These are phyloP conservation scores for Yamadazyma ubonensis DNA, from an alignment of 805 yeast genomes.

Conservation along the genomic window DNA sequence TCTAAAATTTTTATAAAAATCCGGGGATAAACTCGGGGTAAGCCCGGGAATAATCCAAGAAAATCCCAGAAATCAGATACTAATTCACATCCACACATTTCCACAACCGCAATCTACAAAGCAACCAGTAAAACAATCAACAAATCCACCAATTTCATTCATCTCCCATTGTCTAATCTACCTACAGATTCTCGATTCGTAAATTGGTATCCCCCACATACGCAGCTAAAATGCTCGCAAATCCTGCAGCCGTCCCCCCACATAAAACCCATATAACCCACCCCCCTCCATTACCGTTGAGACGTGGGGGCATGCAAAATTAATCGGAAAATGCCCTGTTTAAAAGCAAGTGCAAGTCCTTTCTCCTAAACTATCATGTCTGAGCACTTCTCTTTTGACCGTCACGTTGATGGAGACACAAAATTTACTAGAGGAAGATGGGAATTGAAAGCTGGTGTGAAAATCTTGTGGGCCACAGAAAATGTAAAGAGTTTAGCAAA, in stretches of 20 bases:
- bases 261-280: neutral
- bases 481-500: conserved; percentile 22
- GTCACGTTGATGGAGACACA: conserved; percentile 26
- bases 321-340: neutral
- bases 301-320: neutral
- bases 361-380: neutral
- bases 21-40: too few relatives aligned
- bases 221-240: neutral
- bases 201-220: neutral
- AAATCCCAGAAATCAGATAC: too few relatives aligned
- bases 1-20: too few relatives aligned
- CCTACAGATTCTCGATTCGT: too few relatives aligned
- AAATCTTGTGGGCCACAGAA: conserved; percentile 35
- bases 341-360: too few relatives aligned
- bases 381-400: conserved; percentile 14
- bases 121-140: too few relatives aligned
- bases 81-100: too few relatives aligned
- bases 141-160: too few relatives aligned
- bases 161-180: neutral
- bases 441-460: conserved; percentile 28
- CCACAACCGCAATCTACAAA: too few relatives aligned
- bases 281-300: neutral
- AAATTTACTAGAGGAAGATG: conserved; percentile 34
- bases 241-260: neutral
- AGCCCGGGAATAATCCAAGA: too few relatives aligned